Base-by-base conservation (phyloP, 1,284 basidiomycete species). In the Cryptococcus depauperatus region DNA sequence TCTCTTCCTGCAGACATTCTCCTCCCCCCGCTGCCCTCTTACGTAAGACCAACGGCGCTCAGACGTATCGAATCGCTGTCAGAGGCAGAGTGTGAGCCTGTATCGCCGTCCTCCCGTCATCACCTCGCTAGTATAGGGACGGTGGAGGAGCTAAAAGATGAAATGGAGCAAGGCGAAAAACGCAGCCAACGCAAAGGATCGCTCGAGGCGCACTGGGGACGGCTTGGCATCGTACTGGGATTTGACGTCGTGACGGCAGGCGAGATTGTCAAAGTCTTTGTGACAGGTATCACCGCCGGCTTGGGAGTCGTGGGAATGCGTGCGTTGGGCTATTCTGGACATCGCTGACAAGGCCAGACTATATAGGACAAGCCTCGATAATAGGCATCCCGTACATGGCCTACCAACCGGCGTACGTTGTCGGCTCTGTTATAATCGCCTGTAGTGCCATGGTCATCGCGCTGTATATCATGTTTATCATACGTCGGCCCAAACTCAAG, bases 381-480 rank as follows among this genome's bases (percentile, higher is more conserved):
- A 63, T 58, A 28, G 67, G 62, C 28, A 67, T 74, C 11, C 70
- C 70, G 0, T 64, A 68, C 38, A 66, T 73, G 37, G 64, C 61
- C 7, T 74, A 74, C 57, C 52, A 54, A 10, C 58, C 65, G 13
- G 59, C 55, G 19, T 68, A 64, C 37, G 66, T 75, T 22, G 56
- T 74, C 23, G 64, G 66, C 3, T 71, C 70, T 4, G 65, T 74
- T 41, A 48, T 74, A 41, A 73, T 74, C 40, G 72, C 73, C 22
- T 70, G 64, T 39, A 57, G 59, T 11, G 71, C 72, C 10, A 71
- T 74, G 18, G 57, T 68, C 42, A 57, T 68, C 26, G 73, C 67
- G 4, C 66, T 75, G 1, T 75, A 71, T 55, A 70, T 73, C 57
- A 69, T 75, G 62, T 75, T 75, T 56, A 67, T 74, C 59, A 69